A percentile compares a stretch with the other conserved stretches of the same genome.
phyloP scores from a whole-genome alignment of 73 alveolate species.

The Tetrahymena thermophila region DNA sequence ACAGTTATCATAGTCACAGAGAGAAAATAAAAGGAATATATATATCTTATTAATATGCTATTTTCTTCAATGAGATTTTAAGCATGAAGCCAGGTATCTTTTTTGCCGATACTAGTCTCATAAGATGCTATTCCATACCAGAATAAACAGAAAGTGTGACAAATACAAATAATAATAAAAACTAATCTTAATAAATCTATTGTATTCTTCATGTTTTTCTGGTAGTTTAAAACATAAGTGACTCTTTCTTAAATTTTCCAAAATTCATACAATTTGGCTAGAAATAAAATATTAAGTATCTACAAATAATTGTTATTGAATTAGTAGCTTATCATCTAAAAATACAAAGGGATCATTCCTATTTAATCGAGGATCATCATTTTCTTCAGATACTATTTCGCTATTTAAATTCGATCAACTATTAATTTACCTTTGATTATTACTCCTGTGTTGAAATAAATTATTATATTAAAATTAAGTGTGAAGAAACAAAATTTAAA shows the following conservation, averaged over 20 bases:
- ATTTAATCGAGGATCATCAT: neutral
- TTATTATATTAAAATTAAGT: neutral
- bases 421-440: neutral
- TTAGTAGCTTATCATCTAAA: neutral
- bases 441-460: neutral
- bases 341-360: neutral
- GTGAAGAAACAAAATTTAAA: neutral
- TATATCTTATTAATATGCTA: slow-evolving; percentile 1
- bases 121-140: neutral
- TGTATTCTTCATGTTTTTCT: neutral
- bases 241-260: neutral
- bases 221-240: neutral
- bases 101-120: neutral
- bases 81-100: neutral
- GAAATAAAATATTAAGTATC: neutral
- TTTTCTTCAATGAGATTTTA: neutral
- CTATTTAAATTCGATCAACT: neutral
- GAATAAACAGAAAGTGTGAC: neutral
- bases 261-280: neutral
- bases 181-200: neutral
- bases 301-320: neutral
- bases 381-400: neutral
- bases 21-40: slow-evolving; percentile 64
- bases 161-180: neutral
- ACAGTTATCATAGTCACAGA: slow-evolving; percentile 72